Evolutionary conservation across 148 eudicot species (phyloP).

Genomic region (Rhododendron molle): DNA sequence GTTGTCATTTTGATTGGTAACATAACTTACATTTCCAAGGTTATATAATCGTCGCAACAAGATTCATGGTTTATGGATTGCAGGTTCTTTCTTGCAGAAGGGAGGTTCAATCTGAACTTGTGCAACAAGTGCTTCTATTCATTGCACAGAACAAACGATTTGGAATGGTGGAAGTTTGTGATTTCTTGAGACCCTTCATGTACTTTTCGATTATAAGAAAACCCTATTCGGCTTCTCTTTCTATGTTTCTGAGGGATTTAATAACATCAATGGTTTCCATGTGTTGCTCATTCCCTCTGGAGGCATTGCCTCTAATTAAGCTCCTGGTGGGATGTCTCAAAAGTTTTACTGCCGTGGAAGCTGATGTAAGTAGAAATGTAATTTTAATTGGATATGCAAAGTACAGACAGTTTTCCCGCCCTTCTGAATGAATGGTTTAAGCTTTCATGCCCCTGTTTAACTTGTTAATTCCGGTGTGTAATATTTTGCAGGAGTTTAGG

Average conservation of each 20-base stretch:
- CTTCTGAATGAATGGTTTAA: not conserved
- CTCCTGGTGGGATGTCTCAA: slow-evolving; percentile 50
- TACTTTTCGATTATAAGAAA: slow-evolving; percentile 48
- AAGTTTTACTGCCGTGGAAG: slow-evolving; percentile 34
- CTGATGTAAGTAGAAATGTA: slow-evolving; percentile 49
- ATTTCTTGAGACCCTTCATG: slow-evolving; percentile 65
- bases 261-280: slow-evolving; percentile 58
- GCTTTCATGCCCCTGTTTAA: not conserved
- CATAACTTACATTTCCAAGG: not conserved
- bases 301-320: slow-evolving; percentile 61
- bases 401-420: not conserved
- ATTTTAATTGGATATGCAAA: not conserved
- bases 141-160: slow-evolving; percentile 46
- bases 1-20: not conserved
- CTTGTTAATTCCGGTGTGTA: not conserved
- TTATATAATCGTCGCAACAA: not conserved
- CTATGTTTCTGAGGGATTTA: slow-evolving; percentile 42
- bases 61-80: slow-evolving; percentile 6
- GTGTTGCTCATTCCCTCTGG: slow-evolving; percentile 58
- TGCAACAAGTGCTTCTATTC: slow-evolving; percentile 60
- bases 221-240: slow-evolving; percentile 35
- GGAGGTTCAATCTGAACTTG: slow-evolving; percentile 69
- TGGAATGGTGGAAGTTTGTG: slow-evolving; percentile 67
- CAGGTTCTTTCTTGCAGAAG: slow-evolving; percentile 73
- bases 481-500: slow-evolving; percentile 41